These are phyloP conservation scores for Cyclotella atomus DNA, from an alignment of 108 stramenopile genomes.

Conservation along the genomic window DNA sequence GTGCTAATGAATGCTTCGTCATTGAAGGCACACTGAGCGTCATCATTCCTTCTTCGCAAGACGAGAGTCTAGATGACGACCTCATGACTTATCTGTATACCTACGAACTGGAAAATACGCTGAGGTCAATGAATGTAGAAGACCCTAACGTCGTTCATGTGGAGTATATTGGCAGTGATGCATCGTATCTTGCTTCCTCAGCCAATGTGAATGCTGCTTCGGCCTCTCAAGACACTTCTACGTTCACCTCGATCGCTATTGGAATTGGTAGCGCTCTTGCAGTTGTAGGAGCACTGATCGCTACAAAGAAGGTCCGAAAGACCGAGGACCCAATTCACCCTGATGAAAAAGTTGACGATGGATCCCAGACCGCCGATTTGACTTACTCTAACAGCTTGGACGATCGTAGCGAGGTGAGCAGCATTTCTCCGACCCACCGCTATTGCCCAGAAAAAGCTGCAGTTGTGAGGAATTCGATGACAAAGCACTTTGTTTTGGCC, in stretches of 20 bases:
- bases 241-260: background rate
- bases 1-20: conserved; percentile 1
- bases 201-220: background rate
- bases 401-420: conserved; percentile 15
- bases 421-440: conserved; percentile 1
- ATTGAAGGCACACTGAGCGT: conserved; percentile 14
- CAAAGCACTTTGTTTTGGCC: conserved; percentile 22
- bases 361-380: conserved; percentile 22
- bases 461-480: background rate
- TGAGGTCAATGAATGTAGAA: background rate
- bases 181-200: conserved; percentile 9
- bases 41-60: background rate
- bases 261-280: background rate
- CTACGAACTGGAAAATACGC: background rate
- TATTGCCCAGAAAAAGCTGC: background rate
- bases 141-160: conserved; percentile 11
- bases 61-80: background rate
- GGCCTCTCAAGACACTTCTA: background rate
- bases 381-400: conserved; percentile 15
- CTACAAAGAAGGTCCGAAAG: background rate
- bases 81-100: background rate
- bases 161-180: background rate
- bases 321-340: conserved; percentile 6
- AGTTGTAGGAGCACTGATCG: background rate
- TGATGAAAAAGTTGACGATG: conserved; percentile 18